Evolutionary conservation across 495 filamentous ascomycete species (phyloP).

Genomic region (Trichoderma asperelloides): DNA sequence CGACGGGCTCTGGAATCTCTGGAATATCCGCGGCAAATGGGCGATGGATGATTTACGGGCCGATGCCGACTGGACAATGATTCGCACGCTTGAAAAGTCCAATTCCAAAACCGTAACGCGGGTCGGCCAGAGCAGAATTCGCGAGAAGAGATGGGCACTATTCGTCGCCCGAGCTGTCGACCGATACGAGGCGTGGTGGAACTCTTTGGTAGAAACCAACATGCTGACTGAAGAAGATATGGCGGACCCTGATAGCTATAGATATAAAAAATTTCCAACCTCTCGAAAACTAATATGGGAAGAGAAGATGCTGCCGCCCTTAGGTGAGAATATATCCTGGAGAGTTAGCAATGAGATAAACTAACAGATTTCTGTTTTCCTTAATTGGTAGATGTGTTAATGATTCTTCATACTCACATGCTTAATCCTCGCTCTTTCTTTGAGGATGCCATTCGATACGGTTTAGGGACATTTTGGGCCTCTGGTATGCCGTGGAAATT

Average conservation of each 20-base stretch:
- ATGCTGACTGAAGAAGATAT: slow-evolving; percentile 11
- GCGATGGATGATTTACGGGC: neutral
- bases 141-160: slow-evolving; percentile 59
- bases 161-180: slow-evolving; percentile 55
- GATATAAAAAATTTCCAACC: neutral
- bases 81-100: slow-evolving; percentile 14
- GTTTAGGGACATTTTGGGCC: slow-evolving; percentile 43
- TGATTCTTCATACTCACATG: slow-evolving; percentile 72
- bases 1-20: slow-evolving; percentile 48
- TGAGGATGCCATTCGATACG: slow-evolving; percentile 56
- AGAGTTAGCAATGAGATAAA: neutral
- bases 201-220: neutral
- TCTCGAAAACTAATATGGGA: neutral
- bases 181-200: slow-evolving; percentile 56
- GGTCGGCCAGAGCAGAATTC: slow-evolving; percentile 22
- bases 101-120: neutral
- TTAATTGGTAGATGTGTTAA: slow-evolving; percentile 47
- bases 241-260: slow-evolving; percentile 3
- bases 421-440: slow-evolving; percentile 60
- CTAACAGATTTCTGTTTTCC: neutral
- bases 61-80: slow-evolving; percentile 16
- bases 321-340: slow-evolving; percentile 12
- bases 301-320: slow-evolving; percentile 4
- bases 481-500: slow-evolving; percentile 53
- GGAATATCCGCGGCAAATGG: slow-evolving; percentile 1